Evolutionary conservation across 768 basidiomycete species (phyloP).

Genomic region (Lactarius tabidus): DNA sequence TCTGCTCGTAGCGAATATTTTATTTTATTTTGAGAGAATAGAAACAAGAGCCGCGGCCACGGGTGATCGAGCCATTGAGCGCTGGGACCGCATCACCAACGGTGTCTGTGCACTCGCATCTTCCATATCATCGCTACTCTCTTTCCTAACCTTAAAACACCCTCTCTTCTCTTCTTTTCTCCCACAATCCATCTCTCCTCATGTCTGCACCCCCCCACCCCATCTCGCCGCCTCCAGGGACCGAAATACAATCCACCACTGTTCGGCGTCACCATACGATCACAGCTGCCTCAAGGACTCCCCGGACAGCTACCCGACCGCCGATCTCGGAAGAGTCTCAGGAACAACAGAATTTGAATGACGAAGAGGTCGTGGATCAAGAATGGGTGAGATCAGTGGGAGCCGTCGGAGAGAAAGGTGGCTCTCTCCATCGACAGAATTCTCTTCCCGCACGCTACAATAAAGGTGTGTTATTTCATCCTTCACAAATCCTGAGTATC

Average conservation of each 20-base stretch:
- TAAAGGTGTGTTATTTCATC: conserved; percentile 14
- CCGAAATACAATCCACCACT: conserved; percentile 10
- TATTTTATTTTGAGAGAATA: neutral
- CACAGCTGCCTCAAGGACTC: conserved; percentile 23
- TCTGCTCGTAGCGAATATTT: neutral
- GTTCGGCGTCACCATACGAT: conserved; percentile 28
- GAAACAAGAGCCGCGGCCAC: neutral
- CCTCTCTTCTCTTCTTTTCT: neutral
- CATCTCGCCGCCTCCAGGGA: conserved; percentile 24
- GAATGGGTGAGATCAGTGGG: conserved; percentile 22
- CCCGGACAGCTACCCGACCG: conserved; percentile 18
- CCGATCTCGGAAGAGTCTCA: conserved; percentile 26
- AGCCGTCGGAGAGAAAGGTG: conserved; percentile 24
- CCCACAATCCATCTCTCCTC: neutral
- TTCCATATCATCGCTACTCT: conserved; percentile 2
- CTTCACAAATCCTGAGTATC: neutral
- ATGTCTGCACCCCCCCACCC: conserved; percentile 23
- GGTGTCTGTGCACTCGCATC: too few species aligned
- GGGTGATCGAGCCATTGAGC: neutral
- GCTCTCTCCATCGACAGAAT: conserved; percentile 26
- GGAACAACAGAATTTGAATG: conserved; percentile 24
- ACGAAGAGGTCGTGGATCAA: conserved; percentile 21
- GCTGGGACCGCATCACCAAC: neutral
- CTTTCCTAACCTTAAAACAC: neutral
- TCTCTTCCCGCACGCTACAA: conserved; percentile 26